phyloP scores from a whole-genome alignment of 2,329 filamentous ascomycete species.

The Hysterium pulicare region DNA sequence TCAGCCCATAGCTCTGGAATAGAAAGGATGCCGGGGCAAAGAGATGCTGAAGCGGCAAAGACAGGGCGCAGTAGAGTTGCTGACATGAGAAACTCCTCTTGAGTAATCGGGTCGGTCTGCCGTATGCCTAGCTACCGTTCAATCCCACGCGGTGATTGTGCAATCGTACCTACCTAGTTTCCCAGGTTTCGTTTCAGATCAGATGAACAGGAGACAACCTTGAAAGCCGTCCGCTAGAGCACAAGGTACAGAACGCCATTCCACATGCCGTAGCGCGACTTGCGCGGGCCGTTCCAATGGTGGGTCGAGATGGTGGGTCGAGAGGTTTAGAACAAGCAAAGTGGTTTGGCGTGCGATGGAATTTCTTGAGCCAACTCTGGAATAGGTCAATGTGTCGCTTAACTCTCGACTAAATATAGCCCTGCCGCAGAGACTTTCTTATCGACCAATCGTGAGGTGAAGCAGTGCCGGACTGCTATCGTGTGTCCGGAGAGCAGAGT shows the following conservation, averaged over 20 bases:
- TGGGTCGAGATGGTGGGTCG: background rate
- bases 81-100: constrained; percentile 11
- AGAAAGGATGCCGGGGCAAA: constrained; percentile 9
- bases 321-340: too few relatives aligned
- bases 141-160: background rate
- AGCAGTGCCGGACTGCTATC: too few relatives aligned
- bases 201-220: too few relatives aligned
- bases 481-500: too few relatives aligned
- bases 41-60: constrained; percentile 1
- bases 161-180: too few relatives aligned
- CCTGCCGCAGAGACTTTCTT: too few relatives aligned
- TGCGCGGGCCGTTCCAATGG: background rate
- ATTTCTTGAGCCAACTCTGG: background rate
- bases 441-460: too few relatives aligned
- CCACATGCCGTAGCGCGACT: background rate
- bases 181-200: too few relatives aligned
- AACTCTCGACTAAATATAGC: constrained; percentile 3
- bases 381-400: background rate
- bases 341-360: background rate
- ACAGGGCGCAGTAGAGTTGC: constrained; percentile 12
- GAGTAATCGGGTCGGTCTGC: background rate
- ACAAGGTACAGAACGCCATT: background rate
- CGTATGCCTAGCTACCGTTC: background rate
- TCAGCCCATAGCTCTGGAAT: constrained; percentile 28
- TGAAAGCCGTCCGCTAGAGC: too few relatives aligned